Evolutionary conservation across 2,329 filamentous ascomycete species (phyloP).

Genomic region (Sordariomycetes sp.): DNA sequence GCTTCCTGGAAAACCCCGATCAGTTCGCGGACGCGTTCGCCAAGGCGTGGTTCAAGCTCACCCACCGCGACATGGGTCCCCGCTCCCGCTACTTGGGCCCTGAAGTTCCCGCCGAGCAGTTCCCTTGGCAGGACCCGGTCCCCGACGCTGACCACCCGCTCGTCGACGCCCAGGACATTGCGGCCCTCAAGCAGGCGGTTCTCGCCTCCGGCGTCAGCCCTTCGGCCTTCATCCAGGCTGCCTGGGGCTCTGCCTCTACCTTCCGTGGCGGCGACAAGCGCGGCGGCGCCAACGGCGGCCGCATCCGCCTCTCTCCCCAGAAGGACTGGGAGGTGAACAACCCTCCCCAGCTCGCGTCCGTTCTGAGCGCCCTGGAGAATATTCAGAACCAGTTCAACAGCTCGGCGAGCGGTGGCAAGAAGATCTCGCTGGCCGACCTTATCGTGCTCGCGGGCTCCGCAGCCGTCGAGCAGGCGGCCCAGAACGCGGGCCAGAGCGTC

Average conservation of each 20-base stretch:
- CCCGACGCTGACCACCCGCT: conserved; percentile 46
- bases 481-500: conserved; percentile 21
- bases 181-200: conserved; percentile 58
- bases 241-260: conserved; percentile 61
- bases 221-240: conserved; percentile 52
- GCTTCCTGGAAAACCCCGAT: conserved; percentile 58
- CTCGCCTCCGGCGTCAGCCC: conserved; percentile 49
- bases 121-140: conserved; percentile 68
- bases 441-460: conserved; percentile 66
- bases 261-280: conserved; percentile 73
- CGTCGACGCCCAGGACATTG: conserved; percentile 52
- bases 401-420: conserved; percentile 37
- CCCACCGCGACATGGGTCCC: conserved; percentile 72
- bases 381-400: conserved; percentile 51
- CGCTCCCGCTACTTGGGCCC: conserved; percentile 61
- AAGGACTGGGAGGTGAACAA: conserved; percentile 68
- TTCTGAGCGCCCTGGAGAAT: conserved; percentile 49
- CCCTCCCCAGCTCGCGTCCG: conserved; percentile 51
- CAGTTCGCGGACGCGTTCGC: conserved; percentile 60
- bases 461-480: conserved; percentile 61
- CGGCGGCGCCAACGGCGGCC: conserved; percentile 70
- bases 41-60: conserved; percentile 74
- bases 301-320: conserved; percentile 64
- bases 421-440: conserved; percentile 67
- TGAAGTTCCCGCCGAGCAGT: conserved; percentile 57